These are phyloP conservation scores for Crithidia acanthocephali DNA, from an alignment of 208 protist species.

Conservation along the genomic window DNA sequence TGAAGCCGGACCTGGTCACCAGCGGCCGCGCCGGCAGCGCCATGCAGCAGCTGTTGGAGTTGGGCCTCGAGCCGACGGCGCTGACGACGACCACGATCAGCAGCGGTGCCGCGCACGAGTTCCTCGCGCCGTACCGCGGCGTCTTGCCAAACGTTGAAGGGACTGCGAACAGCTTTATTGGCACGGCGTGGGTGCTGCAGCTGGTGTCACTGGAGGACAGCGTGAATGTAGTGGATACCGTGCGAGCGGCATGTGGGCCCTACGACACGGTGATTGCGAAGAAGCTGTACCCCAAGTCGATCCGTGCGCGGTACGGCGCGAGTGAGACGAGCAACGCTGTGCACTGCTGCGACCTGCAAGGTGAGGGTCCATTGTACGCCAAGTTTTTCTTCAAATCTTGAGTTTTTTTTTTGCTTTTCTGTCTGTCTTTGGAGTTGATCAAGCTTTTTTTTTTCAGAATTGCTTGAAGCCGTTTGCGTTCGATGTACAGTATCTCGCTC, in stretches of 20 bases:
- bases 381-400: constrained; percentile 72
- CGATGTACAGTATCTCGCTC: not conserved
- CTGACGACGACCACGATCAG: constrained; percentile 59
- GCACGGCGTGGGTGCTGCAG: constrained; percentile 80
- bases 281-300: constrained; percentile 78
- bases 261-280: constrained; percentile 87
- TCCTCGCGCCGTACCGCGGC: constrained; percentile 79
- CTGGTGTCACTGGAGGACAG: constrained; percentile 48
- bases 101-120: constrained; percentile 53
- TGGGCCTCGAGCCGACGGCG: constrained; percentile 65
- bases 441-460: not conserved
- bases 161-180: constrained; percentile 55
- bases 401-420: too few species aligned
- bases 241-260: constrained; percentile 78
- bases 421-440: not conserved
- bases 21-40: constrained; percentile 42
- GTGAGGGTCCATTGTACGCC: constrained; percentile 89
- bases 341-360: constrained; percentile 96
- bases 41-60: constrained; percentile 68
- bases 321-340: constrained; percentile 87
- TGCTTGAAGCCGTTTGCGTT: not conserved
- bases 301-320: constrained; percentile 90
- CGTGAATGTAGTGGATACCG: constrained; percentile 56
- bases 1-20: constrained; percentile 79
- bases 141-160: constrained; percentile 71